Base-by-base conservation (phyloP, 139 green algal species). In the Chlamydomonas incerta region DNA sequence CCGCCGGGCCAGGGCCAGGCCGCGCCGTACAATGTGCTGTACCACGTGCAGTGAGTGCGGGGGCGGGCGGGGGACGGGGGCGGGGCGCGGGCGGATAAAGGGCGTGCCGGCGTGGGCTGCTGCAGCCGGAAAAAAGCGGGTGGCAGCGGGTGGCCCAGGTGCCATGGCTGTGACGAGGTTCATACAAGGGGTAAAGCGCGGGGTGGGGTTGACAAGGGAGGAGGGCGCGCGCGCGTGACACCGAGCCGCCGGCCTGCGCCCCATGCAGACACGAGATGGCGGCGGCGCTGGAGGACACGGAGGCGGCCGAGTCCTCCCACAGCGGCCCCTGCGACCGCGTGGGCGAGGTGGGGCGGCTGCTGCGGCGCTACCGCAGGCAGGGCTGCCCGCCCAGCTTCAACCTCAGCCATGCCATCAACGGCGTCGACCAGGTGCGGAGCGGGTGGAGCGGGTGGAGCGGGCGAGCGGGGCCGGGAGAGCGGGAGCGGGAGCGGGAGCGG, bases 331-430 rank as follows among this genome's bases (percentile, higher is more conserved):
- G 63, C 35, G 86, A 90, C 63, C 79, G 71, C 14, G 77, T 85
- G 65, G 86, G 86, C 33, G 86, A 90, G 71, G 70, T 90, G 68
- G 86, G 86, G n/a, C 77, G 86, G 26, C 69, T 90, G 68, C 69
- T 87, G 71, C 60, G 86, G 11, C 62, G 86, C 8, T 90, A 80
- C 86, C 86, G 80, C 37, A 66, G 68, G 57, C 75, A 85, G 72
- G 70, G 67, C 31, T 26, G 47, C 31, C 71, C 31, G 17, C 37
- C 31, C 47, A n/a, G 57, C n/a, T 87, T 90, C 58, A 81, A 86
- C 69, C 86, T 90, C 71, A 79, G 28, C 24, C 79, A 85, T 46
- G 74, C 71, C 35, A 46, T 90, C 69, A 69, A 82, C 37, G 74
- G 71, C 6, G 72, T 90, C 3, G 79, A 90, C 50, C 86, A 90